These are phyloP conservation scores for Adansonia grandidieri DNA, from an alignment of 441 rosid genomes.

Conservation along the genomic window DNA sequence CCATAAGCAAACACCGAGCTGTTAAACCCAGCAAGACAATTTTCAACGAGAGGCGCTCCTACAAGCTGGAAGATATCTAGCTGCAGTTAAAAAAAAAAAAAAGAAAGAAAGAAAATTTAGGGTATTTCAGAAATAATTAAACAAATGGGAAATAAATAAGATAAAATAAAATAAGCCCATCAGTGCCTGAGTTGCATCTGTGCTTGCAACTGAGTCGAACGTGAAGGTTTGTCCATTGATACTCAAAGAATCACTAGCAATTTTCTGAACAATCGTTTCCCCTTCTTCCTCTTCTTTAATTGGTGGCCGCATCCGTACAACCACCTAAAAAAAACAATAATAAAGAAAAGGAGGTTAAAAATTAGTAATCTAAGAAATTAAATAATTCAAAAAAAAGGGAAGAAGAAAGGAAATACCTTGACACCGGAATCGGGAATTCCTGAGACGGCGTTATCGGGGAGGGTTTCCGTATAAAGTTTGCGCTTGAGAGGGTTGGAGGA, in stretches of 20 bases:
- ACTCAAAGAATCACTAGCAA: constrained; percentile 63
- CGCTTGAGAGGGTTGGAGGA: constrained; percentile 91
- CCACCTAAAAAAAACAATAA: constrained; percentile 51
- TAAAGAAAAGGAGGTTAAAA: not conserved
- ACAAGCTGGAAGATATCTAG: constrained; percentile 83
- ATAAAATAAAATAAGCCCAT: not conserved
- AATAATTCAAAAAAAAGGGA: not conserved
- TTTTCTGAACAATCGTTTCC: constrained; percentile 68
- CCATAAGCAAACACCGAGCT: constrained; percentile 99
- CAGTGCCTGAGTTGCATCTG: constrained; percentile 57
- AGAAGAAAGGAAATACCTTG: constrained; percentile 48
- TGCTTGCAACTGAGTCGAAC: constrained; percentile 86
- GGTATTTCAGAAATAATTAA: constrained; percentile 17
- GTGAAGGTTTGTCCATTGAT: constrained; percentile 85
- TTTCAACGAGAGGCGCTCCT: constrained; percentile 93
- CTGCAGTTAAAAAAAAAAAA: constrained; percentile 44
- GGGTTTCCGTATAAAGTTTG: constrained; percentile 61
- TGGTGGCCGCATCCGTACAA: constrained; percentile 88
- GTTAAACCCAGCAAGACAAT: constrained; percentile 97
- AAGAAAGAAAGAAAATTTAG: not conserved
- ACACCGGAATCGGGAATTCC: constrained; percentile 77
- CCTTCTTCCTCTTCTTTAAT: constrained; percentile 73
- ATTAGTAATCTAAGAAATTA: not conserved
- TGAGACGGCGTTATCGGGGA: constrained; percentile 45
- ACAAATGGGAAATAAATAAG: not conserved